phyloP scores from a whole-genome alignment of 1,139 yeast species.

The Kodamaea ohmeri region DNA sequence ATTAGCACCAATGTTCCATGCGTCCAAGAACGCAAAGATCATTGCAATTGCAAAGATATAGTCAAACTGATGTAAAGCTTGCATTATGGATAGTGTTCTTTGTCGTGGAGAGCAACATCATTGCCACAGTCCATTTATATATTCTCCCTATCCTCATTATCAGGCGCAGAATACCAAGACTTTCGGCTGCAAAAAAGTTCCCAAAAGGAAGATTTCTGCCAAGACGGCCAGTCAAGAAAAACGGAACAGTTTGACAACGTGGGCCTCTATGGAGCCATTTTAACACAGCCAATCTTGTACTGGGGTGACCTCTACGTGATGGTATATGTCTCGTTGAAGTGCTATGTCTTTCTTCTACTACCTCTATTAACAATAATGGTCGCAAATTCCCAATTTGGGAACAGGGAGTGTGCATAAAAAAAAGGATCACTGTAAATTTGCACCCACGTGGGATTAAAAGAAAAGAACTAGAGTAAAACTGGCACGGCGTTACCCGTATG shows the following conservation, averaged over 20 bases:
- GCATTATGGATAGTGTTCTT: conserved; percentile 12
- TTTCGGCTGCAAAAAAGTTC: conserved; percentile 12
- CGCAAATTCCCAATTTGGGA: conserved; percentile 2
- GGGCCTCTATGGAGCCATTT: conserved; percentile 2
- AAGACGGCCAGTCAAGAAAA: conserved; percentile 2
- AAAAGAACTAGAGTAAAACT: not conserved
- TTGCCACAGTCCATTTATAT: conserved; percentile 4
- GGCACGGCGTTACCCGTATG: not conserved
- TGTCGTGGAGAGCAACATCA: not conserved
- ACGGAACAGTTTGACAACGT: conserved; percentile 1
- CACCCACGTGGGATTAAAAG: conserved; percentile 9
- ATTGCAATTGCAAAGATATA: conserved; percentile 65
- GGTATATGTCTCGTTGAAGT: not conserved
- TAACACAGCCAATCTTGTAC: not conserved
- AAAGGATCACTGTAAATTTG: not conserved
- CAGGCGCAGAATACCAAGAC: conserved; percentile 12
- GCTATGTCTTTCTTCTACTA: not conserved
- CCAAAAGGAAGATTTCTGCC: conserved; percentile 1
- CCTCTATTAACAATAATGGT: not conserved
- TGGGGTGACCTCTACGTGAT: not conserved
- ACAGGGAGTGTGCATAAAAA: conserved; percentile 1
- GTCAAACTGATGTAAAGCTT: conserved; percentile 55
- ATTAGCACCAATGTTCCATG: conserved; percentile 83
- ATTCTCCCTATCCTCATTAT: conserved; percentile 1
- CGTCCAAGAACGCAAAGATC: conserved; percentile 74